Conservation (phyloP, 805 yeast species). For the Saturnispora gosingensis region DNA sequence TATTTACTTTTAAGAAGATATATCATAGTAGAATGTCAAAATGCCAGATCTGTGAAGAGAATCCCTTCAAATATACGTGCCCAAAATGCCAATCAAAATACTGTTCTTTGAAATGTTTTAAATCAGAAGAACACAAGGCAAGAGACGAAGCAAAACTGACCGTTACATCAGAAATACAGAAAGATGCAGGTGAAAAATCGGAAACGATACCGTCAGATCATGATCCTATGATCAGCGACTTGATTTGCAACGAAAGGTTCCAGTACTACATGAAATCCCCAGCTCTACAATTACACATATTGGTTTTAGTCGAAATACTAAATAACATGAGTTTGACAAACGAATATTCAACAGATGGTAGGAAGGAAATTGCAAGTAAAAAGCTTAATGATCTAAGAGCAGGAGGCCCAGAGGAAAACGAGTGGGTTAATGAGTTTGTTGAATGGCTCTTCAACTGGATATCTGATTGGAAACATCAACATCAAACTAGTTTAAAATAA, state of each 20-base stretch:
- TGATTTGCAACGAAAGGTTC: constrained; percentile 37
- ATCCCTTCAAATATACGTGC: constrained; percentile 36
- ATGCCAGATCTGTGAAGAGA: constrained; percentile 22
- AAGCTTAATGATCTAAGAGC: constrained; percentile 50
- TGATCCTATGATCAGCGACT: constrained; percentile 20
- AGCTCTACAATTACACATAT: constrained; percentile 48
- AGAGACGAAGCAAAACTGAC: constrained; percentile 7
- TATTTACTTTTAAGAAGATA: not conserved
- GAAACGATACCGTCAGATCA: not conserved
- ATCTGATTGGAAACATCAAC: constrained; percentile 3
- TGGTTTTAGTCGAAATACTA: constrained; percentile 38
- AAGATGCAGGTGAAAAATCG: not conserved
- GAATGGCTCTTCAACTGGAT: constrained; percentile 11
- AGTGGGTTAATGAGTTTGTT: constrained; percentile 57
- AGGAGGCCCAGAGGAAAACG: constrained; percentile 62
- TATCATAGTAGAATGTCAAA: not conserved
- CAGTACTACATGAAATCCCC: constrained; percentile 39
- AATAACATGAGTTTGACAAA: constrained; percentile 38
- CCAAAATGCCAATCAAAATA: constrained; percentile 38
- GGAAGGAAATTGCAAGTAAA: constrained; percentile 49
- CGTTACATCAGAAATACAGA: constrained; percentile 1
- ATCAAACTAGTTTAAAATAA: not conserved
- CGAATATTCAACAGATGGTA: constrained; percentile 44
- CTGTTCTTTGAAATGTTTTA: constrained; percentile 59
- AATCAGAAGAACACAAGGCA: constrained; percentile 32